Percentiles rank a stretch among this genome's conserved stretches.
These are phyloP conservation scores for Wakefieldia striispora DNA, from an alignment of 768 basidiomycete species.

Conservation along the genomic window DNA sequence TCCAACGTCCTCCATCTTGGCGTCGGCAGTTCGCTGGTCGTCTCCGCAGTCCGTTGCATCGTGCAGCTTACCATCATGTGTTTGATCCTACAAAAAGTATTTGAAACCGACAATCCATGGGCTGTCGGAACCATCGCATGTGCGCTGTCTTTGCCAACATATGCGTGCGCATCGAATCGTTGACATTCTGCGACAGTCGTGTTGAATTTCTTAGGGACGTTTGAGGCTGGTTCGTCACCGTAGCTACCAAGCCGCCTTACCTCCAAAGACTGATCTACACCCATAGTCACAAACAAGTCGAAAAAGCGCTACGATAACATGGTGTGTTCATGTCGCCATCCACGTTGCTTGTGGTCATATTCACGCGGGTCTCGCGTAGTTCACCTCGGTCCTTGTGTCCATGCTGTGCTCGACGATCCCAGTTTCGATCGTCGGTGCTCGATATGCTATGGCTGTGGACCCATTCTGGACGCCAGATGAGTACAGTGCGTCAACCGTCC, in stretches of 20 bases:
- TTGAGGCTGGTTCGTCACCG: constrained; percentile 60
- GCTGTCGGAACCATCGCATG: constrained; percentile 71
- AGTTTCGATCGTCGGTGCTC: constrained; percentile 71
- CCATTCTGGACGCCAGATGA: constrained; percentile 86
- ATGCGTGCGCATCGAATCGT: no score
- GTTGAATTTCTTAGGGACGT: constrained; percentile 73
- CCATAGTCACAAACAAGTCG: constrained; percentile 74
- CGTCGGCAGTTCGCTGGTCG: constrained; percentile 63
- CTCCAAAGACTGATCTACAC: background rate
- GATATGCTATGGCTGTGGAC: constrained; percentile 69
- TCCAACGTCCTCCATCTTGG: constrained; percentile 69
- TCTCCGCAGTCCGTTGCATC: constrained; percentile 71
- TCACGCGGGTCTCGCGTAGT: constrained; percentile 37
- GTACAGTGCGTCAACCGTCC: constrained; percentile 49
- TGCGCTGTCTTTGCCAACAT: no score
- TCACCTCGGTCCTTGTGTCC: constrained; percentile 59
- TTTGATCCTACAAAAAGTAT: constrained; percentile 66
- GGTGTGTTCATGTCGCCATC: constrained; percentile 40
- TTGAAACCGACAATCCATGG: constrained; percentile 72
- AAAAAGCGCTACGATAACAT: constrained; percentile 73
- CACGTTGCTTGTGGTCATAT: background rate
- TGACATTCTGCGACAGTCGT: no score
- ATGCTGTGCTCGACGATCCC: constrained; percentile 80
- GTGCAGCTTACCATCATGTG: constrained; percentile 77
- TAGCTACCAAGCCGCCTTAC: background rate